Conservation (phyloP, 176 grass and related monocot genomes). For the Phoenix roebelenii region DNA sequence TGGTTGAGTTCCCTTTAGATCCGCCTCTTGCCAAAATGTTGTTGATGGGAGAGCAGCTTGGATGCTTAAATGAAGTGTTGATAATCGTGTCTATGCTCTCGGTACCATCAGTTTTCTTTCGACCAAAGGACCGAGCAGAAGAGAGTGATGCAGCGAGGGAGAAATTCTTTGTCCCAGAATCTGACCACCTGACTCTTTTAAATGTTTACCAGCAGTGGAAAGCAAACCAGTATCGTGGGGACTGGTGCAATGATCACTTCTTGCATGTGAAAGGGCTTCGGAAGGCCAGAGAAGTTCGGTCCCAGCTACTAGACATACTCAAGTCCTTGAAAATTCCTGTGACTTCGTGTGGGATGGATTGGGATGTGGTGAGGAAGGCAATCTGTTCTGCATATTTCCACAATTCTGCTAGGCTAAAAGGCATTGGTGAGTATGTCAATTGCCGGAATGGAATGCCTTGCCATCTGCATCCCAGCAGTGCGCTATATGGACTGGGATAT, state of each 20-base stretch:
- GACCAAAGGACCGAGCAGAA: slow-evolving; percentile 87
- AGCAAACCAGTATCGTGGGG: slow-evolving; percentile 79
- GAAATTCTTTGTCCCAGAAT: slow-evolving; percentile 98
- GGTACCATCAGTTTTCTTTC: slow-evolving; percentile 94
- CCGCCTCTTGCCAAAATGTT: slow-evolving; percentile 95
- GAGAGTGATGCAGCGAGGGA: slow-evolving; percentile 96
- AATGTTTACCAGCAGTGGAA: slow-evolving; percentile 98
- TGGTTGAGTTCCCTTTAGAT: slow-evolving; percentile 97
- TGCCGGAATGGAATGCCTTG: slow-evolving; percentile 93
- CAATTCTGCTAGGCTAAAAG: slow-evolving; percentile 81
- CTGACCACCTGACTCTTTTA: slow-evolving; percentile 84
- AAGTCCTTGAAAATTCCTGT: slow-evolving; percentile 76
- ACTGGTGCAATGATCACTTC: slow-evolving; percentile 98
- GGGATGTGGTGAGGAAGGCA: slow-evolving; percentile 88
- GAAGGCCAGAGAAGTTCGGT: slow-evolving; percentile 89
- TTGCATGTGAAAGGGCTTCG: slow-evolving; percentile 90
- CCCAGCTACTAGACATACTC: slow-evolving; percentile 83
- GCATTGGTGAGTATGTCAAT: slow-evolving; percentile 90
- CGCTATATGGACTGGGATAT: slow-evolving; percentile 78
- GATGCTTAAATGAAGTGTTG: slow-evolving; percentile 80
- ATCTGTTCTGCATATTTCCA: slow-evolving; percentile 97
- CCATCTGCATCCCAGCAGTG: slow-evolving; percentile 90
- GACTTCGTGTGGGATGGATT: slow-evolving; percentile 80
- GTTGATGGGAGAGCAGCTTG: slow-evolving; percentile 84
- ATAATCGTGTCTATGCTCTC: slow-evolving; percentile 99